A percentile compares a stretch with the other conserved stretches of the same genome.
Conservation (phyloP, 257 asterid species). For the Ehretia macrophylla region DNA sequence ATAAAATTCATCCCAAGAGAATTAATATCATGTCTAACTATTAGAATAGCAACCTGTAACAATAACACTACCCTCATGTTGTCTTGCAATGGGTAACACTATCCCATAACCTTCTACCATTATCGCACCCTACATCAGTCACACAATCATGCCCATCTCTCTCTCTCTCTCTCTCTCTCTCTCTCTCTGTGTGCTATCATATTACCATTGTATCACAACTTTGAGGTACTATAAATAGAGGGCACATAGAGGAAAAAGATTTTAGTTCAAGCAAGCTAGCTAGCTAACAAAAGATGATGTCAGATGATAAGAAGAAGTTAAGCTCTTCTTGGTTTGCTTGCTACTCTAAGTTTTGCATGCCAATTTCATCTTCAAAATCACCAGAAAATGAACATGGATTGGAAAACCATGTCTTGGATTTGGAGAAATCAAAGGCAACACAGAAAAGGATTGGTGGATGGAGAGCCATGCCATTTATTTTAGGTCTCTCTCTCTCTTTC, state of each 20-base stretch:
- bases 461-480: constrained; percentile 68
- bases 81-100: too few relatives aligned
- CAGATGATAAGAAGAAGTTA: constrained; percentile 18
- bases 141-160: constrained; percentile 3
- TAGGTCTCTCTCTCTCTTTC: constrained; percentile 32
- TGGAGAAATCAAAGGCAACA: constrained; percentile 2
- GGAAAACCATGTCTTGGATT: constrained; percentile 16
- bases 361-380: constrained; percentile 29
- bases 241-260: not conserved
- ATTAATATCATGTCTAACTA: too few relatives aligned
- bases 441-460: constrained; percentile 49
- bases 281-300: not conserved
- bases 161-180: too few relatives aligned
- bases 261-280: too few relatives aligned
- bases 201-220: not conserved
- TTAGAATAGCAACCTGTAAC: too few relatives aligned
- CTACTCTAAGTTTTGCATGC: constrained; percentile 32
- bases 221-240: not conserved
- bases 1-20: too few relatives aligned
- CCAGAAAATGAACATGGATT: constrained; percentile 37
- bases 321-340: constrained; percentile 33
- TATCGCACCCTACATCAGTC: constrained; percentile 4
- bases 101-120: too few relatives aligned
- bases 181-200: too few relatives aligned
- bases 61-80: too few relatives aligned